Evolutionary conservation across 73 alveolate genomes (phyloP), one percentile per base, ranked within the genome.

Genomic region (Urostyla sp.): DNA sequence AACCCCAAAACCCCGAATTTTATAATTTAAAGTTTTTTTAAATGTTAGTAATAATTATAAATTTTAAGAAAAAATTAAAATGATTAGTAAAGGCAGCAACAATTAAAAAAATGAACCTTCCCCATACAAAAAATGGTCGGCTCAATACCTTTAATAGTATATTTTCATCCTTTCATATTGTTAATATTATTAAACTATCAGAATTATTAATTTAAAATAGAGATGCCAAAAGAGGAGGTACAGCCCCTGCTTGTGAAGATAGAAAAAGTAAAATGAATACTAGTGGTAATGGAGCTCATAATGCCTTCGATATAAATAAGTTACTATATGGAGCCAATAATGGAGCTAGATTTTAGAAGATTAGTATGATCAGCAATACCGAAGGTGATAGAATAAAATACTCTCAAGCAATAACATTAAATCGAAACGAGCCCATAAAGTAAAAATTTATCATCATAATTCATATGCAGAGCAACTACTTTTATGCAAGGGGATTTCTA

Each of bases 351-450:
- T 46, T 69, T 7, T 37, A 69, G 45, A 69, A 69, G 32, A 69
- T 69, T 6, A 69, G 49, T 34, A 69, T 69, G n/a, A n/a, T n/a
- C n/a, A 4, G 83, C 83, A 3, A 46, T 69, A 13, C 83, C 83
- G 15, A 69, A 49, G 26, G 20, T 11, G 51, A 40, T 40, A 15
- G 15, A 40, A 40, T 11, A 40, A 11, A 11, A 40, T 10, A 40
- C 51, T 40, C 15, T 40, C 10, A 11, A 40, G 15, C 15, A 40
- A 40, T 11, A 40, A 11, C 20, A 40, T 15, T 69, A 16, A 69
- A 69, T 69, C 40, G 83, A 48, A 69, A 69, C 30, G 83, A 69
- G 44, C 83, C 83, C 13, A 46, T 69, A 28, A 69, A 69, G 83
- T 69, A 69, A 66, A 44, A 13, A 31, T 23, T 23, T 23, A 5